Base-by-base conservation (phyloP, 768 basidiomycete species). In the Mycena crocata region DNA sequence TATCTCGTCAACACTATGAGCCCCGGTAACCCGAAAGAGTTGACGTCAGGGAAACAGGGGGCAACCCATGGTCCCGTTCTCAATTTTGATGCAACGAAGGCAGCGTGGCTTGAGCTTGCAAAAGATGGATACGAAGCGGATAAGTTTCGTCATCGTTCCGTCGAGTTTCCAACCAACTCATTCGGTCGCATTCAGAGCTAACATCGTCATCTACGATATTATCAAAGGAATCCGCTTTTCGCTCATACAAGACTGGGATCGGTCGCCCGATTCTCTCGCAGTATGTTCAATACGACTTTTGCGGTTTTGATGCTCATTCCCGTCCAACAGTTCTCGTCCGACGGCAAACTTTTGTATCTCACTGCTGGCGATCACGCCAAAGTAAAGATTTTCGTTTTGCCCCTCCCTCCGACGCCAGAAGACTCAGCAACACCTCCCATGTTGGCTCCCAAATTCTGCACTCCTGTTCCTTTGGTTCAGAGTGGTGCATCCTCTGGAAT, bases 61-160 rank as follows among this genome's bases (percentile, higher is more conserved):
- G 96, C 95, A 21, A 91, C 89, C 10, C 89, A 87, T 70, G 84
- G 80, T n/a, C 91, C 94, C 0, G 85, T 87, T 9, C 88, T 97
- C 76, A 93, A 83, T 63, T 78, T 79, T 4, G 79, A 87, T 49
- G 93, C 91, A 0, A 84, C 85, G 52, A 91, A 91, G 76, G 89
- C 88, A 2, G 95, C 93, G 1, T 99, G 96, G 96, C 79, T 94
- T 40, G 93, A 98, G 76, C 86, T 96, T 67, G 89, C 90, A 56
- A 76, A 92, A 74, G 95, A 98, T 71, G 96, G 96, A 2, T 92
- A 96, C 71, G 96, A 98, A 78, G 85, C 91, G 56, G 96, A 97
- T 78, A 87, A 92, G 90, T 89, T 64, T 45, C 75, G 60, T 15
- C 10, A 57, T 31, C 32, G 48, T 26, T 34, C 60, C 40, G 5